Conservation (phyloP, 768 basidiomycete genomes). For the Antrodiella citrinella region DNA sequence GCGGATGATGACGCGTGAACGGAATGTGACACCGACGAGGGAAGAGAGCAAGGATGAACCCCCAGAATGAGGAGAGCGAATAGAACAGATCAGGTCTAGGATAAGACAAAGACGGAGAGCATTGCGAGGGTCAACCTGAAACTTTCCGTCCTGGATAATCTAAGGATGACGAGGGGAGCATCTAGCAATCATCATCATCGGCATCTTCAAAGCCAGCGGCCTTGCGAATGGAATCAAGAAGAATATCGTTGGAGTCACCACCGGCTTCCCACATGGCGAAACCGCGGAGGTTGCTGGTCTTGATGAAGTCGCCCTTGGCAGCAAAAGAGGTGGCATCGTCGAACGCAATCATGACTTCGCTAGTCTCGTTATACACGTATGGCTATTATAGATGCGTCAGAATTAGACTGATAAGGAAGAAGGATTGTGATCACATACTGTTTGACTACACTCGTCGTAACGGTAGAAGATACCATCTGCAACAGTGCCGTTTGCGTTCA, state of each 20-base stretch:
- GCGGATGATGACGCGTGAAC: background rate
- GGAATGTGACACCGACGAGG: background rate
- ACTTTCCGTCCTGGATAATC: background rate
- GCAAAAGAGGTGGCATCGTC: conserved; percentile 55
- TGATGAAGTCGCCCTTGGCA: conserved; percentile 56
- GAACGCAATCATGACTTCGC: conserved; percentile 54
- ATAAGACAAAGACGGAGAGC: background rate
- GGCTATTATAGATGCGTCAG: conserved; percentile 34
- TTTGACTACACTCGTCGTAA: conserved; percentile 66
- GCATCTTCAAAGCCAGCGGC: conserved; percentile 12
- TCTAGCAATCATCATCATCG: conserved; percentile 2
- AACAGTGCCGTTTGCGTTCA: conserved; percentile 36
- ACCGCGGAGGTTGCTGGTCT: conserved; percentile 43
- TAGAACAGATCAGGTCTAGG: too few relatives aligned
- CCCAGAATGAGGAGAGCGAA: background rate
- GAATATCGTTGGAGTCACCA: conserved; percentile 52
- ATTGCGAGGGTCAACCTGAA: background rate
- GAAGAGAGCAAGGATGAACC: background rate
- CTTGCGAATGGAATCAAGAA: conserved; percentile 48
- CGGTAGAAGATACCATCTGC: conserved; percentile 41
- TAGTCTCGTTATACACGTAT: conserved; percentile 50
- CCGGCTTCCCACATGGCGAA: conserved; percentile 71
- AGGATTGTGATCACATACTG: conserved; percentile 35
- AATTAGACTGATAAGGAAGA: background rate
- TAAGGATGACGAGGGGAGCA: background rate